Evolutionary conservation across 2,329 filamentous ascomycete species (phyloP), one percentile per base, ranked within the genome.

Genomic region (Calonectria honghensis): DNA sequence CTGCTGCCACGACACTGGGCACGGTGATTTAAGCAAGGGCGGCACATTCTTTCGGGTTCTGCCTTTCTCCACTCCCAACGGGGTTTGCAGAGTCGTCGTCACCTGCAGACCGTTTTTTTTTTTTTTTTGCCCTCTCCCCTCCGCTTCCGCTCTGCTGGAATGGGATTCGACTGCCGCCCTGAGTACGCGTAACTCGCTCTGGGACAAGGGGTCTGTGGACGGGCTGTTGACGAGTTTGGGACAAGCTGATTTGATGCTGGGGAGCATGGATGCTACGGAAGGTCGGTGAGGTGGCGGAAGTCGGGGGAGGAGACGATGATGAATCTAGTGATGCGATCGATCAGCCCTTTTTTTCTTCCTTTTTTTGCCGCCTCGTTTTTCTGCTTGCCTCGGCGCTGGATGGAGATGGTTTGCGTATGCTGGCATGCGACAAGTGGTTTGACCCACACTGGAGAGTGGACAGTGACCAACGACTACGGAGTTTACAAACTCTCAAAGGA

Each of bases 261-360:
- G 51, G 35, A 20, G 50, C 65, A 65, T 61, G 71, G 66, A 41
- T 65, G 14, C 50, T 32, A 39, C 66, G 66, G 71, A 45, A 70
- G 71, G 66, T 73, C 71, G 66, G 71, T 73, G 66, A 70, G 50
- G 16, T 41, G 48, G 24, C 59, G 71, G 66, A 73, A 59, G 50
- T 73, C 71, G 66, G 71, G 14, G 66, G 9, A n/a, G n/a, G 31
- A 31, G 31, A 39, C 13, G 27, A 29, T 35, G 31, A 11, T 24
- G 52, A 35, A 37, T 52, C 18, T 37, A 16, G 14, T 7, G 32
- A 52, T 61, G 1, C 61, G 7, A 27, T 48, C 27, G 11, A 65
- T 39, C 32, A 39, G 51, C 18, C 51, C 14, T 29, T 32, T 32
- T 20, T 54, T 24, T 3, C 3, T 5, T 29, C 41, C n/a, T 41